Evolutionary conservation across 257 asterid genomes (phyloP), one percentile per base, ranked within the genome.

Genomic region (Solanum gracilifrons): DNA sequence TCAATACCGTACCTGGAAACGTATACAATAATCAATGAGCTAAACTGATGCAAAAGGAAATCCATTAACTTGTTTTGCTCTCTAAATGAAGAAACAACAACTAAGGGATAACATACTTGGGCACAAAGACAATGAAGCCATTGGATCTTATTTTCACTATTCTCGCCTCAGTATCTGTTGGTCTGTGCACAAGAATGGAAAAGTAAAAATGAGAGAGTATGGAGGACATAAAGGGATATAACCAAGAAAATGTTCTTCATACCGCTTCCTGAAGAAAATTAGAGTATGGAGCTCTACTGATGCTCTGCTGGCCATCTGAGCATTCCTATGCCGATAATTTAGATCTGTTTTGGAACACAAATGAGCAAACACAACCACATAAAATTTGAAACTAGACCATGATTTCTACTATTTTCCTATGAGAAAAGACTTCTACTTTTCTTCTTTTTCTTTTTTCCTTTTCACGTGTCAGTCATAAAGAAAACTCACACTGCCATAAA

Each of bases 221-320:
- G 86, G 83, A 25, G 73, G 72, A 43, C 66, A 85, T 2, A 58
- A 31, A 75, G 32, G 51, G 16, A 66, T 51, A 68, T 32, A 73
- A 2, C 66, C 37, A 60, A 64, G 80, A 73, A 73, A 74, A 55
- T 85, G 74, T 48, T 85, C 72, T 85, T 66, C 74, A 64, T 90
- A 96, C 99, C 98, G 94, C 37, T 94, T 95, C 91, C 90, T 92
- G 97, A 97, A 97, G 92, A 93, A 97, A 71, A 97, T 93, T 33
- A 93, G 94, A 8, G 99, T 97, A 88, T 97, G 99, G 87, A 97
- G 98, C 95, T 97, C 99, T 9, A 97, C 99, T 32, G 99, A 97
- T 29, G 94, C 96, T 85, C 99, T 94, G 89, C 99, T 93, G 41
- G 99, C 99, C 99, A 95, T 96, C 91, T 97, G 99, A 66, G 99